Evolutionary conservation across 768 basidiomycete genomes (phyloP), one percentile per base, ranked within the genome.

Genomic region (Steccherinum ochraceum): DNA sequence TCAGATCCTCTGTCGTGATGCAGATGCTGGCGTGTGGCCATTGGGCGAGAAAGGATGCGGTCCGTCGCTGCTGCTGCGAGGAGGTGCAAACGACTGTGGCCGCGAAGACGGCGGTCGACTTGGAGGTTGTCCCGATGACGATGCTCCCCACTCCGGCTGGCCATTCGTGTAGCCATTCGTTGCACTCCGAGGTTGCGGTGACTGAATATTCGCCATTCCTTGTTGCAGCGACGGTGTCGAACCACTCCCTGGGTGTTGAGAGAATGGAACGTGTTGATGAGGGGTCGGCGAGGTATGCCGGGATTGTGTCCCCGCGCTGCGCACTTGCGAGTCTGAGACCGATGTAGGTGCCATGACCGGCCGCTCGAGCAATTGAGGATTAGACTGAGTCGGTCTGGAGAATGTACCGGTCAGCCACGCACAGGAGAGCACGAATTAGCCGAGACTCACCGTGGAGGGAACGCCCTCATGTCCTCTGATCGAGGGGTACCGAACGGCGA

Each of bases 191-290:
- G 66, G 62, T 41, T 73, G 64, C 27, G 70, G 67, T 52, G 71
- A 72, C 61, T 77, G 76, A 52, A 75, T 69, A 65, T 73, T 67
- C 57, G 66, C 62, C 21, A 66, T 64, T 40, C 69, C 67, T 57
- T 76, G 78, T 24, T 76, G 73, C 39, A 77, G 61, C 11, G 78
- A 72, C 3, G 66, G 45, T 5, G 74, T 75, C 25, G 79, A 73
- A 20, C 49, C 45, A 5, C 66, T 66, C 20, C 75, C 68, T 1
- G 75, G 62, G 24, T 72, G 69, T 48, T 75, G 76, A 26, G 74
- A 69, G 64, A 72, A 72, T 12, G 72, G 69, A 44, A 72, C 70
- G 56, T 76, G 72, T 13, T 65, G 68, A 52, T 72, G 68, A 16
- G 71, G 69, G 20, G 70, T 73, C 16, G 72, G 66, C 5, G 72